A percentile compares a stretch with the other conserved stretches of the same genome.
These are phyloP conservation scores for Neurospora sp. DNA, from an alignment of 495 filamentous ascomycete species.

Conservation along the genomic window DNA sequence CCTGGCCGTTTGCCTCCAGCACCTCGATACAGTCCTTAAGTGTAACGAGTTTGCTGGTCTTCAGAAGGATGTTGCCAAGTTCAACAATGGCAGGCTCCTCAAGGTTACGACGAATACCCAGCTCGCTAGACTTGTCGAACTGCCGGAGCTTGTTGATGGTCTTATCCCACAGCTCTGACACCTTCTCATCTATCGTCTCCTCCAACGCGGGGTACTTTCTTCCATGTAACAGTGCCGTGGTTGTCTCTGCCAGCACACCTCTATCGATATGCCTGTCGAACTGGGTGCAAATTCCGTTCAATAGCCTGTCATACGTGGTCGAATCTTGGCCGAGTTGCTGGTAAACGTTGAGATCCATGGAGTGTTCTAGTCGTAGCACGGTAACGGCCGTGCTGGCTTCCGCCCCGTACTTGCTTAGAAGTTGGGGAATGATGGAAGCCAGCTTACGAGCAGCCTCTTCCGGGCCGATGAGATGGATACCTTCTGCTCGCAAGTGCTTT, in stretches of 20 bases:
- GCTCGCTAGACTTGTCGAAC: slow-evolving; percentile 55
- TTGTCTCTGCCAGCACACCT: slow-evolving; percentile 75
- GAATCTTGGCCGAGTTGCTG: slow-evolving; percentile 81
- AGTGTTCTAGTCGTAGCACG: slow-evolving; percentile 78
- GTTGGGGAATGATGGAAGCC: slow-evolving; percentile 65
- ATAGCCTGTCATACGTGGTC: slow-evolving; percentile 64
- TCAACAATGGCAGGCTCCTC: slow-evolving; percentile 50
- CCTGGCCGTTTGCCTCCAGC: slow-evolving; percentile 53
- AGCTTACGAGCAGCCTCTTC: slow-evolving; percentile 67
- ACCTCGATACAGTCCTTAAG: slow-evolving; percentile 65
- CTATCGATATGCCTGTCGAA: slow-evolving; percentile 84
- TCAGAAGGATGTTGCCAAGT: slow-evolving; percentile 67
- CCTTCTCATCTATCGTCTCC: slow-evolving; percentile 69
- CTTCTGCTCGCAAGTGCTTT: slow-evolving; percentile 48
- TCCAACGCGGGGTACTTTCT: slow-evolving; percentile 76
- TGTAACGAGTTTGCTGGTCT: slow-evolving; percentile 72
- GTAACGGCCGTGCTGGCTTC: slow-evolving; percentile 74
- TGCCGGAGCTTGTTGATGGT: slow-evolving; percentile 57
- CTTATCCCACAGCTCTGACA: slow-evolving; percentile 78
- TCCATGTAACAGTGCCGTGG: slow-evolving; percentile 72
- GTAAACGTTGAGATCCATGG: slow-evolving; percentile 78
- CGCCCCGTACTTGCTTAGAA: slow-evolving; percentile 86
- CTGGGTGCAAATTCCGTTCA: slow-evolving; percentile 90
- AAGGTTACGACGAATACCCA: slow-evolving; percentile 52
- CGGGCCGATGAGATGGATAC: slow-evolving; percentile 42